Evolutionary conservation across 345 rosid genomes (phyloP).

Genomic region (Linum tenue): DNA sequence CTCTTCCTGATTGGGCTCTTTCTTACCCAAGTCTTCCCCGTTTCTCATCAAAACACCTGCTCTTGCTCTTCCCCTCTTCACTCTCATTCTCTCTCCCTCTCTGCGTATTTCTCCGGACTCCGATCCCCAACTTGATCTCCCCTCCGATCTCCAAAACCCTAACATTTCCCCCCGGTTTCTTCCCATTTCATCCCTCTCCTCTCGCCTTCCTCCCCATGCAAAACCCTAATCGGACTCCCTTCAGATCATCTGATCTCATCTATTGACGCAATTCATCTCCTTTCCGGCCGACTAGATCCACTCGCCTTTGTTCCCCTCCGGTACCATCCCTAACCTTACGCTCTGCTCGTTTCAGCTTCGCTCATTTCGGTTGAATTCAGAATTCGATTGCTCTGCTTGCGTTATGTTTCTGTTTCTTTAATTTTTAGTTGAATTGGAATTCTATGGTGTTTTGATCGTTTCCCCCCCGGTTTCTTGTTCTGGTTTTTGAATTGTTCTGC

Average conservation of each 20-base stretch:
- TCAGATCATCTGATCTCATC: slow-evolving; percentile 12
- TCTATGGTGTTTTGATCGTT: not conserved
- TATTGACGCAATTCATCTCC: not conserved
- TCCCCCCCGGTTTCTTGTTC: not conserved
- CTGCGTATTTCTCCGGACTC: not conserved
- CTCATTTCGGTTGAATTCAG: not conserved
- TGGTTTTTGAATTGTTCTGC: not conserved
- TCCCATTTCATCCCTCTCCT: not conserved
- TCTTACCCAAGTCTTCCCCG: not conserved
- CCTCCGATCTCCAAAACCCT: slow-evolving; percentile 12
- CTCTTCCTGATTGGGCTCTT: not conserved
- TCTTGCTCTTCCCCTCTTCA: slow-evolving; percentile 1
- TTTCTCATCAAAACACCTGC: not conserved
- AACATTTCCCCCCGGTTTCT: not conserved
- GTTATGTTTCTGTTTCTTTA: not conserved
- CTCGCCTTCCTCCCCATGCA: not conserved
- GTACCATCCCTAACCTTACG: not conserved
- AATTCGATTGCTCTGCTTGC: not conserved
- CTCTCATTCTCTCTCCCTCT: not conserved
- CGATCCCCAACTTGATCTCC: slow-evolving; percentile 8
- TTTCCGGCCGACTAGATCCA: not conserved
- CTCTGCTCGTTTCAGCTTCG: not conserved
- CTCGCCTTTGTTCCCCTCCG: not conserved
- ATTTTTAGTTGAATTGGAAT: not conserved
- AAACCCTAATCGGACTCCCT: slow-evolving; percentile 15